Conservation (phyloP, 495 filamentous ascomycete genomes). For the Lineolata rhizophorae region DNA sequence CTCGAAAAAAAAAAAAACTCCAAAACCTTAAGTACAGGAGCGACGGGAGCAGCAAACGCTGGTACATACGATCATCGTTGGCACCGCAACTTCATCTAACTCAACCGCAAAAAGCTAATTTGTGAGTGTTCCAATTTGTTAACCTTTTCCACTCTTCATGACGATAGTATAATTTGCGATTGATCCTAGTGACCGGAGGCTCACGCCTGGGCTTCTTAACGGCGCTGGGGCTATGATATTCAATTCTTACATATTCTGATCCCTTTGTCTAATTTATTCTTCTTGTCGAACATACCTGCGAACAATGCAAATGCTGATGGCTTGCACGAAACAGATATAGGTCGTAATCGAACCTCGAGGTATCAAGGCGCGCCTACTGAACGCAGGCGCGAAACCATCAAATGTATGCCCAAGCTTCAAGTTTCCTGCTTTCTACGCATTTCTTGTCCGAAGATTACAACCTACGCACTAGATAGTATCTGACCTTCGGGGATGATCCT, state of each 20-base stretch:
- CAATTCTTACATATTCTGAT: conserved; percentile 98
- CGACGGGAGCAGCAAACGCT: no score
- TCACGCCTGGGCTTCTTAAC: conserved; percentile 72
- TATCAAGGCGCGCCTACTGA: neutral
- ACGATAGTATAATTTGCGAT: conserved; percentile 95
- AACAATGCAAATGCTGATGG: neutral
- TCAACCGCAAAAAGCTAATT: neutral
- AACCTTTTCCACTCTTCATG: conserved; percentile 26
- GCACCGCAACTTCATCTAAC: neutral
- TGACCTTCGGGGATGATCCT: conserved; percentile 50
- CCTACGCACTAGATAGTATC: conserved; percentile 71
- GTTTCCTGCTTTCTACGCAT: neutral
- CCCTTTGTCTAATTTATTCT: conserved; percentile 6
- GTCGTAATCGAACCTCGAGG: conserved; percentile 6
- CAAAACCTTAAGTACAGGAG: no score
- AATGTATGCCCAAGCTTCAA: neutral
- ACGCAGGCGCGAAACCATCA: neutral
- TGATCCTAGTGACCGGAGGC: conserved; percentile 56
- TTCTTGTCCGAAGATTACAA: conserved; percentile 48
- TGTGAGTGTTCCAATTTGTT: conserved; percentile 2
- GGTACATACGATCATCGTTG: neutral
- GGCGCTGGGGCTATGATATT: conserved; percentile 55
- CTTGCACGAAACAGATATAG: neutral
- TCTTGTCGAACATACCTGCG: conserved; percentile 1
- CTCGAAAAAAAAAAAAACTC: no score